Evolutionary conservation across 2,329 filamentous ascomycete species (phyloP).

Genomic region (Magnaporthiopsis poae): DNA sequence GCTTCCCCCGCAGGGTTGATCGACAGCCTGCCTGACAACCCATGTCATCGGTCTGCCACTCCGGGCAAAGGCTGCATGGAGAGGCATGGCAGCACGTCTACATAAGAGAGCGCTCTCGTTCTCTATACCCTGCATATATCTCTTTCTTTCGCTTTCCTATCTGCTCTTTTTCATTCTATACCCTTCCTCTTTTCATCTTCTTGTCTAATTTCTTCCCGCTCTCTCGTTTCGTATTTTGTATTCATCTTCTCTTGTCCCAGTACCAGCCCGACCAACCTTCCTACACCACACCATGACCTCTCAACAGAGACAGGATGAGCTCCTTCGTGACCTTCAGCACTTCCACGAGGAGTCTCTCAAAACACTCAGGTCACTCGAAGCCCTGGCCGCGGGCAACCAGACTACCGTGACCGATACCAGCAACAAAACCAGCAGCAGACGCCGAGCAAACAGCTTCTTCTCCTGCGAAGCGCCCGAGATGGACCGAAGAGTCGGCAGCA

Average conservation of each 20-base stretch:
- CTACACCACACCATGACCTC: not conserved
- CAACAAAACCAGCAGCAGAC: not conserved
- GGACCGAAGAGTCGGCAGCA: constrained; percentile 9
- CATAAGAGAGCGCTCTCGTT: not conserved
- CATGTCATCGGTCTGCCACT: not conserved
- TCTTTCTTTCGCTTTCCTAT: not conserved
- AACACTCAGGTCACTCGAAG: constrained; percentile 14
- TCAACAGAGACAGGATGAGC: constrained; percentile 12
- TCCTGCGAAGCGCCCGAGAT: not conserved
- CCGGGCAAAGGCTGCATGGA: not conserved
- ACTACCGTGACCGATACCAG: not conserved
- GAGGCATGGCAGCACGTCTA: too few species aligned
- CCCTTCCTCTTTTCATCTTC: too few species aligned
- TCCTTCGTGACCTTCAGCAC: constrained; percentile 13
- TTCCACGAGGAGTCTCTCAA: constrained; percentile 16
- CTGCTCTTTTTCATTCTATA: too few species aligned
- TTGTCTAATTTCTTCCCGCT: too few species aligned
- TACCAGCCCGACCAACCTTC: not conserved
- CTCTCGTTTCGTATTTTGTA: too few species aligned
- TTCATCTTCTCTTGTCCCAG: not conserved
- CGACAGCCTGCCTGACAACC: too few species aligned
- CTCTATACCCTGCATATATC: not conserved
- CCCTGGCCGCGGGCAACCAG: not conserved
- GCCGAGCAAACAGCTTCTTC: not conserved
- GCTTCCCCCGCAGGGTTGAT: too few species aligned